Evolutionary conservation across 208 protist species (phyloP), one percentile per base, ranked within the genome.

Genomic region (Trypanosoma scelopori): DNA sequence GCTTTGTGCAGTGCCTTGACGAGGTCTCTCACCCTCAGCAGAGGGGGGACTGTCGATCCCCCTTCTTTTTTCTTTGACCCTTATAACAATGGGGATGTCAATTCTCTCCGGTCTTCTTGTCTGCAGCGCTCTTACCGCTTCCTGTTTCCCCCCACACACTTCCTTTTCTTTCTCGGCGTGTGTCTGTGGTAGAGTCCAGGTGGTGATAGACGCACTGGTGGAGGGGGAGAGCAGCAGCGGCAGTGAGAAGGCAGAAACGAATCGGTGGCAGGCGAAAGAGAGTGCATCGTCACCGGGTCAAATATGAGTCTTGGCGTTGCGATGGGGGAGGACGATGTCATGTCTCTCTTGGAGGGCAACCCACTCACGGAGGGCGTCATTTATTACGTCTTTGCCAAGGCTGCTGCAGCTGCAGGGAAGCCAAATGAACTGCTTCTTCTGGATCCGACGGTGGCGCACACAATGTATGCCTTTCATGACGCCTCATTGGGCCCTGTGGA

Each of bases 311-410:
- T 18, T 32, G 16, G 45, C 28, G 5, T 25, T 11, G 3, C 11
- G 18, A 13, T 65, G 13, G 30, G 13, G 7, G 59, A 53, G 46
- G 47, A 67, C 13, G 62, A 59, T 5, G 43, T 58, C 25, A 32
- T 22, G 43, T 67, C 61, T 9, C 25, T 67, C n/a, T 23, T n/a
- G 25, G 51, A 56, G 25, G 61, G 48, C 48, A 67, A 67, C 35
- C 23, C 39, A 6, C 25, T 67, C 22, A 30, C 32, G 50, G 50
- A 59, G 25, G 50, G 50, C 6, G 49, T 69, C 7, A 52, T 69
- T 37, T 27, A 42, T 27, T 59, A 55, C 28, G 35, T 61, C 20
- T 69, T 69, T 49, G n/a, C 16, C 28, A 69, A 61, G 63, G 63
- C 50, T 5, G 25, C 43, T n/a, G 37, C 51, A 9, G 3, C 32